Conservation (phyloP, 208 protist species). For the Acanthamoeba lenticulata region DNA sequence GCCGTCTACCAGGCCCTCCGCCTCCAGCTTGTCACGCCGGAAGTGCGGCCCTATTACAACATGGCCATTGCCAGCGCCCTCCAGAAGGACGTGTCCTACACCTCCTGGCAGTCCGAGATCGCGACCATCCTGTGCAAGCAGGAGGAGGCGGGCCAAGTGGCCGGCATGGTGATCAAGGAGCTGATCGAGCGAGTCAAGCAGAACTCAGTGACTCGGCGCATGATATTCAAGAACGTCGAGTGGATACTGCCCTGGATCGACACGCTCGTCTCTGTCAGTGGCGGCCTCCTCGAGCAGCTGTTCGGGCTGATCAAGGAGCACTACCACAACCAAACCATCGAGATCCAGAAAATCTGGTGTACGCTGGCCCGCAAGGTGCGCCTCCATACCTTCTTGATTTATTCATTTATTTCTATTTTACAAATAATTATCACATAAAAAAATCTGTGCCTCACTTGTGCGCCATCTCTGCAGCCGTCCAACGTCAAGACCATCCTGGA, state of each 20-base stretch:
- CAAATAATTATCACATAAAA: not conserved
- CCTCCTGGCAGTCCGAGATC: constrained; percentile 66
- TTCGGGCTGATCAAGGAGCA: constrained; percentile 60
- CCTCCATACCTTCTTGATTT: not conserved
- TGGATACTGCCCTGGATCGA: constrained; percentile 65
- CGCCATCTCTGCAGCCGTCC: not conserved
- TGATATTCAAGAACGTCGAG: constrained; percentile 60
- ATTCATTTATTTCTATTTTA: no score
- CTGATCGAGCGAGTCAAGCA: constrained; percentile 7
- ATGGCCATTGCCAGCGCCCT: constrained; percentile 40
- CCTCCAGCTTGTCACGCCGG: not conserved
- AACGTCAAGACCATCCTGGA: constrained; percentile 65
- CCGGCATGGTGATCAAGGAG: constrained; percentile 52
- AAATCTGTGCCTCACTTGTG: not conserved
- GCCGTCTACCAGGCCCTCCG: not conserved
- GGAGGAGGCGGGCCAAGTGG: not conserved
- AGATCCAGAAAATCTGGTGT: constrained; percentile 62
- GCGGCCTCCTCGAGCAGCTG: constrained; percentile 33
- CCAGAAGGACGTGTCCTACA: constrained; percentile 53
- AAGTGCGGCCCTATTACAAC: constrained; percentile 49
- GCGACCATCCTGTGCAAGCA: constrained; percentile 37
- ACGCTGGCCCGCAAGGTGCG: constrained; percentile 55
- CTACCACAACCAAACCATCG: constrained; percentile 13
- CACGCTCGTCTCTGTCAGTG: constrained; percentile 21
- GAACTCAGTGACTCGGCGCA: not conserved